A percentile compares a stretch with the other conserved stretches of the same genome.
phyloP scores from a whole-genome alignment of 495 filamentous ascomycete genomes.

The Penicillium maclennaniae region DNA sequence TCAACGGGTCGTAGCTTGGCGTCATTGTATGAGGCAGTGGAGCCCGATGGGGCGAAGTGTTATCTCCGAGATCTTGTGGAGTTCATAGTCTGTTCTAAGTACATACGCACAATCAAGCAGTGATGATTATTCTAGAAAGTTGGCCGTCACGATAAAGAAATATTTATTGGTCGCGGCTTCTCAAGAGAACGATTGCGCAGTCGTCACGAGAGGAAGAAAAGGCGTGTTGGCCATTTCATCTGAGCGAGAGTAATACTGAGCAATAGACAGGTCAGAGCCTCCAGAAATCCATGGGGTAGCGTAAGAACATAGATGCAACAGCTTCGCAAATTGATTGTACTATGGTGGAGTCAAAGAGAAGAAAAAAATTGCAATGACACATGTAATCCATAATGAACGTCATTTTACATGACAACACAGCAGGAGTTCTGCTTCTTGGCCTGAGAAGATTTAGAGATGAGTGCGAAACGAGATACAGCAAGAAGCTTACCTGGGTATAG shows the following conservation, averaged over 20 bases:
- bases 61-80: not conserved
- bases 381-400: not conserved
- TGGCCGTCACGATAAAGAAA: not conserved
- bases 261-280: not conserved
- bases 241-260: not conserved
- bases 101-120: not conserved
- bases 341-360: slow-evolving; percentile 7
- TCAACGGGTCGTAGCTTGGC: too few species aligned
- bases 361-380: not conserved
- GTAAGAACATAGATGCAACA: slow-evolving; percentile 3
- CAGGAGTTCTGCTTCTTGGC: slow-evolving; percentile 97
- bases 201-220: slow-evolving; percentile 8
- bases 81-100: too few species aligned
- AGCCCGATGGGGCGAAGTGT: not conserved
- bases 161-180: not conserved
- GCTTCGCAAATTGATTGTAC: slow-evolving; percentile 13
- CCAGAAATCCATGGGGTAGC: slow-evolving; percentile 25
- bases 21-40: not conserved
- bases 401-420: slow-evolving; percentile 69
- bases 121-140: not conserved
- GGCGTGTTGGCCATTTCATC: slow-evolving; percentile 1
- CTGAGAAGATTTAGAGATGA: slow-evolving; percentile 34
- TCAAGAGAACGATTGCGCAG: slow-evolving; percentile 5
- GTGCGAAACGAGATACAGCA: too few species aligned
- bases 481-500: slow-evolving; percentile 64